Evolutionary conservation across 2,329 filamentous ascomycete genomes (phyloP).

Genomic region (Botrytis pseudocinerea): DNA sequence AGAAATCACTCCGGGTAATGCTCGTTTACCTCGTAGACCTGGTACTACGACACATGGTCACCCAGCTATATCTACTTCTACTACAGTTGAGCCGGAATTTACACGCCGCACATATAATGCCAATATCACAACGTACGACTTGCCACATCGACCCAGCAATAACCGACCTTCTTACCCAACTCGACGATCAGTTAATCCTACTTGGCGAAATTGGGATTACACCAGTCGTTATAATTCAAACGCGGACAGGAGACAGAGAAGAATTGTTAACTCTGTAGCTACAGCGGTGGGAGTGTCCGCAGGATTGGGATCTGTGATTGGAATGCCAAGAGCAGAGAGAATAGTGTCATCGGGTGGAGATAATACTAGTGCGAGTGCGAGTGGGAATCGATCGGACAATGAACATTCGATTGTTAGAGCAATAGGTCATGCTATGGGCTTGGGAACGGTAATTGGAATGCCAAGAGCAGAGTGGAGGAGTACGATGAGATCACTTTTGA

Average conservation of each 20-base stretch:
- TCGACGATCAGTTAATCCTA: not conserved
- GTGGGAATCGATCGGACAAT: not conserved
- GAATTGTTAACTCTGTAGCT: not conserved
- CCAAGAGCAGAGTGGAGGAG: not conserved
- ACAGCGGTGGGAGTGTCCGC: not conserved
- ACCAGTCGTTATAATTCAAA: no score
- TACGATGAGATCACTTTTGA: not conserved
- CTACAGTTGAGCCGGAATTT: not conserved
- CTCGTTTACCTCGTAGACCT: not conserved
- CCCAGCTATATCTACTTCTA: not conserved
- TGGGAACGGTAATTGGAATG: not conserved
- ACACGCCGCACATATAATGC: not conserved
- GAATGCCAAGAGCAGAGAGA: not conserved
- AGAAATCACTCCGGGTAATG: rapidly evolving
- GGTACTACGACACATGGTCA: not conserved
- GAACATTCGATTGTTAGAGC: not conserved
- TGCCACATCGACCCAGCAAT: not conserved
- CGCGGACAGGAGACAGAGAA: no score
- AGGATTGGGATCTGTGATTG: not conserved
- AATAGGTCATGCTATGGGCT: not conserved
- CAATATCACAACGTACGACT: not conserved
- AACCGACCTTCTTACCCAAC: not conserved
- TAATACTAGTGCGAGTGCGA: not conserved
- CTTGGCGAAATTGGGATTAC: not conserved
- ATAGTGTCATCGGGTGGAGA: not conserved